A percentile compares a stretch with the other conserved stretches of the same genome.
Conservation (phyloP, 192 early-diverging fungal species). For the Gaertneriomyces semiglobifer region DNA sequence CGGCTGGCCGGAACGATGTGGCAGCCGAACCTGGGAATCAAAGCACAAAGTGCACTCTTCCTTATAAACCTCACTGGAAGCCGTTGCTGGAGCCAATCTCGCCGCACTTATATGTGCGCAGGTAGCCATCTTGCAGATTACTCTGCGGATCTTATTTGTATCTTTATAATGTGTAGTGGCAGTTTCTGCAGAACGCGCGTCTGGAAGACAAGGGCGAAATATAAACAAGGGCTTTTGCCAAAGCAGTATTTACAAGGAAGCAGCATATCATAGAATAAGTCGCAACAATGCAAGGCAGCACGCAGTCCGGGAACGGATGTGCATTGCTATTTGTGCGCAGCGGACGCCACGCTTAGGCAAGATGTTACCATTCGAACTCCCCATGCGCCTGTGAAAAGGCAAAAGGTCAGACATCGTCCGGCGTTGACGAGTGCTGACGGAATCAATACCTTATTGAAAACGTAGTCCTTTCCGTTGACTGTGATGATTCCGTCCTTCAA, state of each 20-base stretch:
- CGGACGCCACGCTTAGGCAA: neutral
- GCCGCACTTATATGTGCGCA: slow-evolving; percentile 53
- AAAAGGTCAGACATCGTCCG: neutral
- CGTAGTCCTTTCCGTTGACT: slow-evolving; percentile 90
- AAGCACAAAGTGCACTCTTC: slow-evolving; percentile 97
- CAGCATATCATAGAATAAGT: too few relatives aligned
- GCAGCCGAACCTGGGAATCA: slow-evolving; percentile 59
- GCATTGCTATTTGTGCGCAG: too few relatives aligned
- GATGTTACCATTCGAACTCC: slow-evolving; percentile 92
- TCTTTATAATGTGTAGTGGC: too few relatives aligned
- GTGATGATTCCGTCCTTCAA: slow-evolving; percentile 95
- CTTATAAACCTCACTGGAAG: slow-evolving; percentile 67
- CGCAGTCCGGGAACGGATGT: too few relatives aligned
- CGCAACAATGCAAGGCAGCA: too few relatives aligned
- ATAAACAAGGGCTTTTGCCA: too few relatives aligned
- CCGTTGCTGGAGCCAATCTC: slow-evolving; percentile 38
- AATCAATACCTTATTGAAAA: slow-evolving; percentile 75
- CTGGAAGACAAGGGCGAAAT: too few relatives aligned
- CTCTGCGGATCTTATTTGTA: neutral
- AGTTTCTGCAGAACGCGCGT: too few relatives aligned
- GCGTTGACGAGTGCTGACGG: slow-evolving; percentile 1
- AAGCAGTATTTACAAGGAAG: too few relatives aligned
- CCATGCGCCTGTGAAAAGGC: slow-evolving; percentile 58
- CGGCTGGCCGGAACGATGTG: neutral
- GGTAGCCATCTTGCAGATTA: neutral